Evolutionary conservation across 768 basidiomycete species (phyloP).

Genomic region (Xerocomellus intermedius): DNA sequence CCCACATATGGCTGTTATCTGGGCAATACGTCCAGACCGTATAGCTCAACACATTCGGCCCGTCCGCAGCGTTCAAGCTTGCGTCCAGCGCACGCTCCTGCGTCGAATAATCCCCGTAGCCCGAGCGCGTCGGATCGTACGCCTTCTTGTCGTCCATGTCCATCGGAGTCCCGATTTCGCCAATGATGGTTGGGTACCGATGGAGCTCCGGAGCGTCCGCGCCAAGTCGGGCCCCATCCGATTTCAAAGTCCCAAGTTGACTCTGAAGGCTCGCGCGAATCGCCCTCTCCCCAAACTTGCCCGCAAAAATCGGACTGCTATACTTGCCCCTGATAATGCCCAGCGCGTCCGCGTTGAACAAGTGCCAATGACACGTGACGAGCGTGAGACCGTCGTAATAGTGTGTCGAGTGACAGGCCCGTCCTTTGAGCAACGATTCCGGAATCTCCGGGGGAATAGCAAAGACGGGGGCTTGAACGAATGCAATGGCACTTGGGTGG

Average conservation of each 20-base stretch:
- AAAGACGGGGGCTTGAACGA: conserved; percentile 91
- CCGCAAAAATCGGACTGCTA: conserved; percentile 60
- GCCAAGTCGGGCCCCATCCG: conserved; percentile 66
- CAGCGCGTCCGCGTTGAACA: conserved; percentile 94
- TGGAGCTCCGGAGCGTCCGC: conserved; percentile 11
- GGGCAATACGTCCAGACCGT: conserved; percentile 90
- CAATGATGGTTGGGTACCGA: conserved; percentile 83
- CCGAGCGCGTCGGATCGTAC: conserved; percentile 53
- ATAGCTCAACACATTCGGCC: conserved; percentile 69
- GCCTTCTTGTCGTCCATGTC: conserved; percentile 88
- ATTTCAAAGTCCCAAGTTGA: conserved; percentile 77
- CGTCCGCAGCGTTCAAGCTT: conserved; percentile 76
- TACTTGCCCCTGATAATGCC: conserved; percentile 89
- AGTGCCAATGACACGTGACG: conserved; percentile 89
- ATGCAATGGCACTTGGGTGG: conserved; percentile 85
- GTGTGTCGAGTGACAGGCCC: conserved; percentile 74
- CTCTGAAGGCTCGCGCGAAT: conserved; percentile 81
- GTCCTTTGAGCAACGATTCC: conserved; percentile 58
- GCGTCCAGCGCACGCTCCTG: conserved; percentile 90
- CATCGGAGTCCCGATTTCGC: conserved; percentile 93
- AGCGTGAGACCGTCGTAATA: conserved; percentile 96
- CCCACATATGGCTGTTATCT: conserved; percentile 83
- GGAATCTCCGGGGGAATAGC: conserved; percentile 65
- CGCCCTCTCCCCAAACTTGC: conserved; percentile 77
- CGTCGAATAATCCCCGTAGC: conserved; percentile 69